Conservation (phyloP, 2,329 filamentous ascomycete genomes). For the Sodiomyces alkalinus region DNA sequence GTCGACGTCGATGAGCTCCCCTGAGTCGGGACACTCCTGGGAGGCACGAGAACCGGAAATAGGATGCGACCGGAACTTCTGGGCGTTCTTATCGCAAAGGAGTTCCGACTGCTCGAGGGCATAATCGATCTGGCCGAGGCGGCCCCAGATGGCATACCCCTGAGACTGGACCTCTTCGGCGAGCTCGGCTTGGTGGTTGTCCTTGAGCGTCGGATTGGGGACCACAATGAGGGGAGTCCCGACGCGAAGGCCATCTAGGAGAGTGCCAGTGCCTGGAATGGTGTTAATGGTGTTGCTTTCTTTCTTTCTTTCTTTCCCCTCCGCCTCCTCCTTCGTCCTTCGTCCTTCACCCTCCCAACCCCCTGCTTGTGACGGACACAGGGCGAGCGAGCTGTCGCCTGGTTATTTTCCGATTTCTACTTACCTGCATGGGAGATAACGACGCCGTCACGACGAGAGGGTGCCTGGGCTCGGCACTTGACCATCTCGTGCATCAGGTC, state of each 20-base stretch:
- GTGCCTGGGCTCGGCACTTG: conserved; percentile 30
- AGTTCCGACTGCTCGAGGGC: conserved; percentile 7
- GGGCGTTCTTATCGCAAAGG: conserved; percentile 5
- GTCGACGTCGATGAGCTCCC: no score
- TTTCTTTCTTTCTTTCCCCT: no score
- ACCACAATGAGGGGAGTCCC: conserved; percentile 74
- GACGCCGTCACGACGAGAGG: conserved; percentile 44
- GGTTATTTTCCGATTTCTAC: no score
- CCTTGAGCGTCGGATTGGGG: conserved; percentile 65
- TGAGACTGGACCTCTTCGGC: conserved; percentile 59
- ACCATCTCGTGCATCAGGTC: conserved; percentile 46
- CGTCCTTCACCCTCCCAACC: no score
- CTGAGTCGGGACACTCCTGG: no score
- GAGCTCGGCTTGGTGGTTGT: conserved; percentile 85
- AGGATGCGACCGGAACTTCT: conserved; percentile 5
- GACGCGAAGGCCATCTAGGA: conserved; percentile 66
- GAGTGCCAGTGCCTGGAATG: conserved; percentile 65
- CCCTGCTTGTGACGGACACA: no score
- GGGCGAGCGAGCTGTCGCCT: no score
- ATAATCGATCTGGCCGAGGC: conserved; percentile 6
- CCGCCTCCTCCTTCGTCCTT: no score
- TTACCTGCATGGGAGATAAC: conserved; percentile 83
- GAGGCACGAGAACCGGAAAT: no score
- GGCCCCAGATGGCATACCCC: conserved; percentile 50
- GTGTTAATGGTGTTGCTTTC: no score